phyloP scores from a whole-genome alignment of 2,329 filamentous ascomycete genomes.

The Trichocomaceae sp. region DNA sequence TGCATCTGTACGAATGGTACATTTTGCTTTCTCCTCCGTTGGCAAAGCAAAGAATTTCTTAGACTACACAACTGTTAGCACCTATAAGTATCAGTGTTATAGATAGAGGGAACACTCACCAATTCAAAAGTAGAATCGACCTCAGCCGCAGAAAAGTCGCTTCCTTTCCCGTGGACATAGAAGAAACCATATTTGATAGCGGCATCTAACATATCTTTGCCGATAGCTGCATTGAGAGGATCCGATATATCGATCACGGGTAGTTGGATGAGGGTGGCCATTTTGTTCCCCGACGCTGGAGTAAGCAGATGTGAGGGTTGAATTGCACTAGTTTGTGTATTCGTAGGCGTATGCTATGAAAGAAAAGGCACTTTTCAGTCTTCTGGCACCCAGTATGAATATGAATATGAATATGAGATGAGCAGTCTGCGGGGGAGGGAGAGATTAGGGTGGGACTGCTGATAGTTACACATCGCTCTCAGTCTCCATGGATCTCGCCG shows the following conservation, averaged over 20 bases:
- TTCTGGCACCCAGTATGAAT: background rate
- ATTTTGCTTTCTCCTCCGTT: conserved; percentile 63
- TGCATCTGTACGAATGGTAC: conserved; percentile 62
- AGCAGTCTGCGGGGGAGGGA: background rate
- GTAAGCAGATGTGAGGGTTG: conserved; percentile 9
- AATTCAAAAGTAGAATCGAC: conserved; percentile 68
- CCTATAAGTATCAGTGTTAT: background rate
- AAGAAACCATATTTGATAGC: conserved; percentile 81
- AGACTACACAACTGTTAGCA: conserved; percentile 45
- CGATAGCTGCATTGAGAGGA: conserved; percentile 53
- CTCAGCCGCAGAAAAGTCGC: conserved; percentile 58
- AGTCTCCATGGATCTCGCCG: conserved; percentile 1
- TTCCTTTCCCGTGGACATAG: conserved; percentile 71
- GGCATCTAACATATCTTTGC: conserved; percentile 65
- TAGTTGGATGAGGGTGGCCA: conserved; percentile 44
- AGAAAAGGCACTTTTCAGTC: background rate
- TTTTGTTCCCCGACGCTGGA: background rate
- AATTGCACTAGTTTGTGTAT: background rate
- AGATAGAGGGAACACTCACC: conserved; percentile 42
- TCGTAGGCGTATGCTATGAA: background rate
- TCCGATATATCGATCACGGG: conserved; percentile 77
- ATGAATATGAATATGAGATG: no score
- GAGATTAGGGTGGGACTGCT: background rate
- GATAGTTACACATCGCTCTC: background rate
- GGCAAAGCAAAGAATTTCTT: conserved; percentile 66